Conservation (phyloP, 352 stramenopile species). For the Globisporangium recalcitrans region DNA sequence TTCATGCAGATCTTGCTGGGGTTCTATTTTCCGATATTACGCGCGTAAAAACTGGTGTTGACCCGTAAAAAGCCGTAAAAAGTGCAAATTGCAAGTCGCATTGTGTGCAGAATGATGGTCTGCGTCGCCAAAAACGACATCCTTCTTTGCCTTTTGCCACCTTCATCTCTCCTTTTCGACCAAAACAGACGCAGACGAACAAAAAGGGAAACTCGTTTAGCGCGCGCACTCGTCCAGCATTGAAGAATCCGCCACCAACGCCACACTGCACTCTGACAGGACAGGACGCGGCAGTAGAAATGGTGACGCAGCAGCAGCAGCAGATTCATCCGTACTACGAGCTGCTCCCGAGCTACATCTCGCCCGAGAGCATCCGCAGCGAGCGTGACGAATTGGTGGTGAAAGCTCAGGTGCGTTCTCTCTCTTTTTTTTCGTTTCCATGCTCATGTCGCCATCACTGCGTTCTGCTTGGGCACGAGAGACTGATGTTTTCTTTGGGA, state of each 20-base stretch:
- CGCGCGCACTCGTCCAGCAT: not conserved
- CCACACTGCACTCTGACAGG: not conserved
- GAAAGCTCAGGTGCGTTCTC: constrained; percentile 33
- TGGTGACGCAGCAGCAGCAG: constrained; percentile 12
- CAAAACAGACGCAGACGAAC: not conserved
- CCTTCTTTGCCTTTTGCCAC: not conserved
- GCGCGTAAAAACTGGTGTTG: not conserved
- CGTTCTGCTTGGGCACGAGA: not conserved
- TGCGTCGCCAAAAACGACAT: no score
- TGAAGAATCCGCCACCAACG: not conserved
- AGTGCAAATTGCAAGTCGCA: no score
- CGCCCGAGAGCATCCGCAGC: constrained; percentile 25
- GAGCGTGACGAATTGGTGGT: constrained; percentile 42
- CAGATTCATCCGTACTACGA: constrained; percentile 48
- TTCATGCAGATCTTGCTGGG: not conserved
- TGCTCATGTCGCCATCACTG: no score
- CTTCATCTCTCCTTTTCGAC: constrained; percentile 2
- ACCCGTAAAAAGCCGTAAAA: not conserved
- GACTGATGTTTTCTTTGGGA: not conserved
- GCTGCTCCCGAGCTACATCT: constrained; percentile 55
- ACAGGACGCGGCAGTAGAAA: not conserved
- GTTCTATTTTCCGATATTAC: not conserved
- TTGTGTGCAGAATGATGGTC: not conserved
- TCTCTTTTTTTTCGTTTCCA: not conserved
- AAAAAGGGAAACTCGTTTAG: not conserved